phyloP scores from a whole-genome alignment of 164 flowering plant genomes.

The Stephania yunnanensis region DNA sequence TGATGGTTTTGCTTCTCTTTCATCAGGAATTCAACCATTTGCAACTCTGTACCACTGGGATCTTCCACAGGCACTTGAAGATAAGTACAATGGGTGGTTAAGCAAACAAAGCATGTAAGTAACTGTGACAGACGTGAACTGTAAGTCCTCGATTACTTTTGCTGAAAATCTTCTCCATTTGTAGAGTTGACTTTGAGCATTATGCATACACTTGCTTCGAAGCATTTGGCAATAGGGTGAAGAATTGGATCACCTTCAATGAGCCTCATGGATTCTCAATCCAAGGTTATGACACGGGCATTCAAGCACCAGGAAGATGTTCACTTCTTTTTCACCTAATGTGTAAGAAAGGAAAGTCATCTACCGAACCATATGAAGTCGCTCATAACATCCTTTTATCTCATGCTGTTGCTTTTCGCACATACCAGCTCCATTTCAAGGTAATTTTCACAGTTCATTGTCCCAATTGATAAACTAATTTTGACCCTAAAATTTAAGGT shows the following conservation, averaged over 20 bases:
- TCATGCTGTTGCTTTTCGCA: conserved; percentile 67
- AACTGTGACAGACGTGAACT: not conserved
- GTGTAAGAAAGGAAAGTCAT: conserved; percentile 74
- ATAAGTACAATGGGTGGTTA: conserved; percentile 73
- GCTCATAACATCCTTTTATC: conserved; percentile 78
- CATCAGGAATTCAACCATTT: conserved; percentile 72
- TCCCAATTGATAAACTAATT: conserved; percentile 1
- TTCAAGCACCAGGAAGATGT: conserved; percentile 92
- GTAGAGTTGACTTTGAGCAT: conserved; percentile 66
- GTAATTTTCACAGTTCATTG: conserved; percentile 21
- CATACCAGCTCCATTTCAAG: conserved; percentile 67
- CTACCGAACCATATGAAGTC: conserved; percentile 72
- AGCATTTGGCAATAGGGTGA: conserved; percentile 80
- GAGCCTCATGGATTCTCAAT: conserved; percentile 75
- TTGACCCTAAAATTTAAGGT: not conserved
- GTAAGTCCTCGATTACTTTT: not conserved
- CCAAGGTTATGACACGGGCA: conserved; percentile 71
- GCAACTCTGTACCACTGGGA: conserved; percentile 90
- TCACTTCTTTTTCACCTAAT: conserved; percentile 59
- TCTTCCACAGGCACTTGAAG: conserved; percentile 86
- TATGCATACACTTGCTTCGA: conserved; percentile 73
- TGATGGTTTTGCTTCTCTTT: not conserved
- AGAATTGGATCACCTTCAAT: conserved; percentile 89
- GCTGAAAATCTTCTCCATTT: conserved; percentile 4
- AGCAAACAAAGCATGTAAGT: conserved; percentile 58